phyloP scores from a whole-genome alignment of 176 grass and related monocot genomes.

The Luzula sylvatica region DNA sequence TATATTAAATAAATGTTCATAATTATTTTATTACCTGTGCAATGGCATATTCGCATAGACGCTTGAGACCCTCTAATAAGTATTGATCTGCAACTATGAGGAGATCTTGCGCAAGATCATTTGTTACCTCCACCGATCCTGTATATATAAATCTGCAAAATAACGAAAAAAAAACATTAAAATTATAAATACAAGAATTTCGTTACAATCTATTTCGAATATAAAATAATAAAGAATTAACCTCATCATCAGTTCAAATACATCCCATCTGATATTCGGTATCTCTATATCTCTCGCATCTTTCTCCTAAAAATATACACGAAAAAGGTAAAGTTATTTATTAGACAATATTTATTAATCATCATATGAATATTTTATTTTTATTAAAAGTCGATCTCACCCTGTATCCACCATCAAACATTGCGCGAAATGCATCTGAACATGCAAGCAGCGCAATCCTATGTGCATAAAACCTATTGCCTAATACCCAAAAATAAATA shows the following conservation, averaged over 20 bases:
- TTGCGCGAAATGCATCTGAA: conserved; percentile 98
- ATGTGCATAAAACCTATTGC: conserved; percentile 93
- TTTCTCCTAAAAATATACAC: conserved; percentile 89
- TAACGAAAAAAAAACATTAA: conserved; percentile 21
- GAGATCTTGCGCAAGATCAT: conserved; percentile 77
- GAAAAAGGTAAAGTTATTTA: too few relatives aligned
- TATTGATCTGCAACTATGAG: conserved; percentile 97
- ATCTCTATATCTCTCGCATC: conserved; percentile 99
- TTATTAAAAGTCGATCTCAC: conserved; percentile 42
- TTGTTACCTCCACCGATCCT: conserved; percentile 71
- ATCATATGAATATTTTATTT: background rate
- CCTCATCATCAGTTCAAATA: conserved; percentile 99
- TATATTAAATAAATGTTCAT: background rate
- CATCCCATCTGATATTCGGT: conserved; percentile 87
- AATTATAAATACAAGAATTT: conserved; percentile 13
- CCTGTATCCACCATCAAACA: conserved; percentile 99
- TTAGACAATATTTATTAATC: too few relatives aligned
- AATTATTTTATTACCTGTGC: conserved; percentile 51
- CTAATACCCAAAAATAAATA: conserved; percentile 26
- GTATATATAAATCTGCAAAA: conserved; percentile 93
- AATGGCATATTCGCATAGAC: conserved; percentile 89
- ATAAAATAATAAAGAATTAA: conserved; percentile 11
- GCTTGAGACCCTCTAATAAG: conserved; percentile 96
- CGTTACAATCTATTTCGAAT: background rate
- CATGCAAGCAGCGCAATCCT: conserved; percentile 97